Base-by-base conservation (phyloP, 257 asterid species). In the Ajuga chamaepitys region DNA sequence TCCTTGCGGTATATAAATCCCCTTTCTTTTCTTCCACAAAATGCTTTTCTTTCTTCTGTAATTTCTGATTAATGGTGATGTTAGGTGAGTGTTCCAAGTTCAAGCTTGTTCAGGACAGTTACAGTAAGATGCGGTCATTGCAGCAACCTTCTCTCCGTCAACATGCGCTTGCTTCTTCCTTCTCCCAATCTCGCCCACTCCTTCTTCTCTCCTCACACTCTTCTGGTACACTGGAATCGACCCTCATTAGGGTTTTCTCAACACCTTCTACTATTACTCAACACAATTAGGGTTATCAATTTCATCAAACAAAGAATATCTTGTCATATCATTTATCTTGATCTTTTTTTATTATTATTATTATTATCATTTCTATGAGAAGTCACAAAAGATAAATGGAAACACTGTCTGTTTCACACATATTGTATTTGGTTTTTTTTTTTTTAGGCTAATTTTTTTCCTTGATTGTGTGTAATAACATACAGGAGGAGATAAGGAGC, bases 91-190 rank as follows among this genome's bases (percentile, higher is more conserved):
- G 98, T 92, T 74, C 98, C 98, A 62, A 76, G 94, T 76, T 69
- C 96, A 1, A 87, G 97, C 77, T 77, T 89, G 85, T 92, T 87
- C 96, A 92, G 87, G 88, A 92, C 88, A 5, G 98, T 92, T 16
- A 89, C 98, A 1, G 98, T 92, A 28, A 74, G 98, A 74, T 92
- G 98, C 60, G 98, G 98, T 41, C 98, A 92, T 74, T 92, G 98
- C 95, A 82, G 94, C 76, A 92, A 87, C 69, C 97, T 89, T 37
- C 82, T 92, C 54, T 87, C 98, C 13, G 98, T 87, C 45, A 89
- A 89, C 91, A 84, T 89, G 97, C 85, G 95, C 13, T 70, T 82
- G 22, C 88, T 87, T 56, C 88, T 89, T 55, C 98, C 96, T 7
- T 32, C 88, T 5, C 82, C 78, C 56, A 96, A 91, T 73, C 95